Evolutionary conservation across 83 land plant genomes (phyloP), one percentile per base, ranked within the genome.

Genomic region (Picea abies): DNA sequence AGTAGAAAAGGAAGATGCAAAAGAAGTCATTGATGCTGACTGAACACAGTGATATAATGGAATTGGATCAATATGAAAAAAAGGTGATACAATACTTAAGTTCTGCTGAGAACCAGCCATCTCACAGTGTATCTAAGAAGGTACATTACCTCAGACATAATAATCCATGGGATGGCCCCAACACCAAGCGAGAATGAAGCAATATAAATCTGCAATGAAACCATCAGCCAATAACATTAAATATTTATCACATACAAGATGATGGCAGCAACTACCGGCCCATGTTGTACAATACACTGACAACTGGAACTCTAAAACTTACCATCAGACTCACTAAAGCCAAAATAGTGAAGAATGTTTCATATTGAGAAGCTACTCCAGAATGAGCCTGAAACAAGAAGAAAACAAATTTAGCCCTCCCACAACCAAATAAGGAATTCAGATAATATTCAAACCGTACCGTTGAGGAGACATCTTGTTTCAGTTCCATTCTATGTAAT

Each of bases 161-260:
- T 90, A 78, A 97, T 62, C 99, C 99, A 97, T 35, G 99, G 99
- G 87, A 97, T 94, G 37, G 99, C 93, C 73, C 99, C 99, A 64
- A 94, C 61, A 41, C 99, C 99, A 67, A 97, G 86, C 11, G 99
- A 93, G 84, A 91, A 97, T 32, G 88, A 22, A 62, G 91, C 86
- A 1, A 97, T 91, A 76, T 88, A 86, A 63, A 86, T 90, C 99
- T 97, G 86, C 29, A 87, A 25, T 7, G 22, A 70, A 58, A 67
- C 73, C 66, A 41, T 17, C 75, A 71, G 49, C n/a, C 19, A 39
- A 17, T 39, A 22, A 72, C 9, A 41, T 72, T 5, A 39, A 72
- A n/a, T 47, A 72, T 14, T 72, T 35, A 35, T 7, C 39, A 8
- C 47, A 72, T 41, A 8, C 23, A 39, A 39, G 49, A 20, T 20